phyloP scores from a whole-genome alignment of 139 green algal species.

The Monoraphidium neglectum region DNA sequence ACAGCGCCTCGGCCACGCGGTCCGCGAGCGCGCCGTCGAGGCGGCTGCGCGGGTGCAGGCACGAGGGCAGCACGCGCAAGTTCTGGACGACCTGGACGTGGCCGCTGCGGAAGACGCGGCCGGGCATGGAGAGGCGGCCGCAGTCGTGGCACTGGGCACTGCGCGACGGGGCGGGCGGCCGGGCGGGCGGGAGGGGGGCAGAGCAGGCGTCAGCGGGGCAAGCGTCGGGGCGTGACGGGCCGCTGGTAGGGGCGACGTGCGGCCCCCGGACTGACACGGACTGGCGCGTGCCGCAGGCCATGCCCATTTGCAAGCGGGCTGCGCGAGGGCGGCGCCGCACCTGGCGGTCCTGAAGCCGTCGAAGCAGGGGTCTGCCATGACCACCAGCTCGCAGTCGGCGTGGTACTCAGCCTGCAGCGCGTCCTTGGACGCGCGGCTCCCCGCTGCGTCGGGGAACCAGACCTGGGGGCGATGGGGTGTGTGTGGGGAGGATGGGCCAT shows the following conservation, averaged over 20 bases:
- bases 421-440: not conserved
- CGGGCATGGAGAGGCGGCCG: conserved; percentile 48
- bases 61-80: conserved; percentile 41
- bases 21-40: conserved; percentile 32
- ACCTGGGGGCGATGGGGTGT: conserved; percentile 5
- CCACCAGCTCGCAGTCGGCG: conserved; percentile 30
- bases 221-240: not conserved
- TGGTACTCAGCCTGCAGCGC: conserved; percentile 22
- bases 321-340: too few species aligned
- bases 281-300: too few species aligned
- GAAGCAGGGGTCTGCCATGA: conserved; percentile 34
- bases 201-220: not conserved
- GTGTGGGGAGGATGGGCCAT: not conserved
- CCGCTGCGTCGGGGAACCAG: not conserved
- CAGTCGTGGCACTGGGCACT: conserved; percentile 37
- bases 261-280: too few species aligned
- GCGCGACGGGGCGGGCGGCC: not conserved
- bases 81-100: conserved; percentile 56
- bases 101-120: conserved; percentile 38
- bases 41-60: conserved; percentile 43
- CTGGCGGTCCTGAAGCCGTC: conserved; percentile 25
- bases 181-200: not conserved
- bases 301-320: too few species aligned
- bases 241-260: too few species aligned
- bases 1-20: conserved; percentile 42